Conservation (phyloP, 257 asterid species). For the Ehretia macrophylla region DNA sequence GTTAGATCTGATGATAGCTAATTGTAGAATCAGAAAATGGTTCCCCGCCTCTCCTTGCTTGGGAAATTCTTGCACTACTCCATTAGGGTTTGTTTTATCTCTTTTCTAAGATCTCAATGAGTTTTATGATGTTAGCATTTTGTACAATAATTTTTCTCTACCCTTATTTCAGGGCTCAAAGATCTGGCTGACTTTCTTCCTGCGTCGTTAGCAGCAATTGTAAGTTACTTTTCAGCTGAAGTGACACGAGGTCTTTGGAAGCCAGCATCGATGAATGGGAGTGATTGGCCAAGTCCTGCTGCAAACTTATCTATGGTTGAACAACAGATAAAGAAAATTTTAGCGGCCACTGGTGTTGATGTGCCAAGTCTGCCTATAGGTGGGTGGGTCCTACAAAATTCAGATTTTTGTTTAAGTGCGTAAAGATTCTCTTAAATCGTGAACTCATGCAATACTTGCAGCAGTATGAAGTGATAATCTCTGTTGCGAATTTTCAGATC, state of each 20-base stretch:
- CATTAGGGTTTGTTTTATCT: not conserved
- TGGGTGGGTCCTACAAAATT: conserved; percentile 22
- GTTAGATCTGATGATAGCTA: too few species aligned
- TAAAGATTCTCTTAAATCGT: too few species aligned
- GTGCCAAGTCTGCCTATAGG: conserved; percentile 78
- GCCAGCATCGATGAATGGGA: conserved; percentile 95
- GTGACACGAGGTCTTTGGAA: conserved; percentile 96
- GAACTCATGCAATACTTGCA: too few species aligned
- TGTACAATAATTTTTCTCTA: conserved; percentile 5
- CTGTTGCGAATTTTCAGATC: too few species aligned
- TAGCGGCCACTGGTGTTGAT: conserved; percentile 91
- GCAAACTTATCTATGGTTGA: conserved; percentile 75
- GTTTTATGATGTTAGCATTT: conserved; percentile 11
- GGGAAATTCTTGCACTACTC: too few species aligned
- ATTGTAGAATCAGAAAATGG: too few species aligned
- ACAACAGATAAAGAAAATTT: conserved; percentile 75
- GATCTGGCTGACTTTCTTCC: conserved; percentile 98
- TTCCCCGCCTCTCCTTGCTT: too few species aligned
- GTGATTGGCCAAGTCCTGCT: conserved; percentile 99
- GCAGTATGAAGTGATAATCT: too few species aligned
- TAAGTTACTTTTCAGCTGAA: conserved; percentile 92
- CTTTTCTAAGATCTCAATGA: not conserved
- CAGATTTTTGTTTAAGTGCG: not conserved
- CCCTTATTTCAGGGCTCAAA: conserved; percentile 75
- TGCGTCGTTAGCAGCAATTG: conserved; percentile 85